Percentiles rank a stretch among this genome's conserved stretches.
Evolutionary conservation across 306 rosid genomes (phyloP).

Genomic region (Argentina anserina): DNA sequence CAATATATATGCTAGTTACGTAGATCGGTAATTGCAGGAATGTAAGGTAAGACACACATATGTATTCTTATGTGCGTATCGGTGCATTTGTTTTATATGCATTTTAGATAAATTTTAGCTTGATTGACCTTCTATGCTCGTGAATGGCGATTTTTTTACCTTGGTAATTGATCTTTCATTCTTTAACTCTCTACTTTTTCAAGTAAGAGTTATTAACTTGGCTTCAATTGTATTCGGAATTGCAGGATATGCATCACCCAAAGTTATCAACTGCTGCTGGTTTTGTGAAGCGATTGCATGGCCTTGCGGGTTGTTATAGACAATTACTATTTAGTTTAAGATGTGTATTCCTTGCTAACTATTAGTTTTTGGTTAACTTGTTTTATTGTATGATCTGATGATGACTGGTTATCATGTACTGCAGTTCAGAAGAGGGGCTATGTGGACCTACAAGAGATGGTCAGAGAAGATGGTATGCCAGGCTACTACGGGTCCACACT

Average conservation of each 20-base stretch:
- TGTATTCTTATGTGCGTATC: neutral
- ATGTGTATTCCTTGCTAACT: neutral
- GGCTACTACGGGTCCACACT: conserved; percentile 67
- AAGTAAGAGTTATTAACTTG: conserved; percentile 1
- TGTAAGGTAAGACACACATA: no score
- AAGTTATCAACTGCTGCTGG: conserved; percentile 57
- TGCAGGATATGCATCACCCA: conserved; percentile 43
- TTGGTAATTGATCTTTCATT: neutral
- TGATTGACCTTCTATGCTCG: neutral
- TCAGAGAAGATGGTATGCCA: conserved; percentile 39
- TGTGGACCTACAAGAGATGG: conserved; percentile 59
- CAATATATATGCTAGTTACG: neutral
- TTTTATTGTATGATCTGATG: neutral
- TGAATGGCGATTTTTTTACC: neutral
- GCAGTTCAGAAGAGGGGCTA: conserved; percentile 83
- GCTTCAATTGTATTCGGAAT: neutral
- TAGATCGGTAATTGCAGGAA: no score
- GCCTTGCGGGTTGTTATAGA: conserved; percentile 54
- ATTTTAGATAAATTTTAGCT: neutral
- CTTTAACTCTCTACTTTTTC: neutral
- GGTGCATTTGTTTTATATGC: neutral
- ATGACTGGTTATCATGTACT: conserved; percentile 13
- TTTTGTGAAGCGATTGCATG: conserved; percentile 79
- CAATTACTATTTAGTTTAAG: neutral
- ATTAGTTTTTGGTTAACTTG: neutral